Evolutionary conservation across 768 basidiomycete genomes (phyloP).

Genomic region (Xerocomellus amylosporus): DNA sequence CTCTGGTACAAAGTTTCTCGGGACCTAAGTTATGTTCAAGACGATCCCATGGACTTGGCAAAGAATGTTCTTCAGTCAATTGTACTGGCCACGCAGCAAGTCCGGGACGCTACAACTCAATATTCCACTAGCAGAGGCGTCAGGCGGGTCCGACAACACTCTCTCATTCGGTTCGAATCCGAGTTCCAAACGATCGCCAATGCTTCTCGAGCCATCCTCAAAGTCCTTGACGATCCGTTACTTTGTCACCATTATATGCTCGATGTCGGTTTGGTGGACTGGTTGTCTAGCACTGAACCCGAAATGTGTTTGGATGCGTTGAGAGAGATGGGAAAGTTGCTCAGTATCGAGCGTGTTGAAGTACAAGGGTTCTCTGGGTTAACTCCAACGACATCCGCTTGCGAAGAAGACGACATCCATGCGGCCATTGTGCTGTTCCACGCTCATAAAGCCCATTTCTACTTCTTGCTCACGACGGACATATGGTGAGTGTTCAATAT

Average conservation of each 20-base stretch:
- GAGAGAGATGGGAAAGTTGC: background rate
- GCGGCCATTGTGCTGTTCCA: background rate
- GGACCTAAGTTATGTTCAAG: no score
- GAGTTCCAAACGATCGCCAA: conserved; percentile 5
- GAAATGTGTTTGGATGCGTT: conserved; percentile 1
- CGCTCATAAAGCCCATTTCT: conserved; percentile 2
- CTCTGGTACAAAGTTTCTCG: no score
- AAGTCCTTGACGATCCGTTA: background rate
- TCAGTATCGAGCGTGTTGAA: background rate
- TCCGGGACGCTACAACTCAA: background rate
- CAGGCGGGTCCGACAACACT: background rate
- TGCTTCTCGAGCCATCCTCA: conserved; percentile 3
- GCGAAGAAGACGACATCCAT: background rate
- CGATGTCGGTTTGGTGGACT: conserved; percentile 1
- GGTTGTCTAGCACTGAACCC: conserved; percentile 2
- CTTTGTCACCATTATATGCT: conserved; percentile 1
- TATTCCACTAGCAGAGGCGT: background rate
- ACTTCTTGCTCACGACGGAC: conserved; percentile 10
- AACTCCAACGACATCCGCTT: background rate
- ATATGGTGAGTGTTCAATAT: background rate
- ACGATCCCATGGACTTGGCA: background rate
- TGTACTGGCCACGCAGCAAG: background rate
- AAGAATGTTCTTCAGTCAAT: background rate
- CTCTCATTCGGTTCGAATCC: conserved; percentile 4
- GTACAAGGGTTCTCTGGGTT: background rate